These are phyloP conservation scores for Tolypocladium endophyticum DNA, from an alignment of 2,329 filamentous ascomycete genomes.

Conservation along the genomic window DNA sequence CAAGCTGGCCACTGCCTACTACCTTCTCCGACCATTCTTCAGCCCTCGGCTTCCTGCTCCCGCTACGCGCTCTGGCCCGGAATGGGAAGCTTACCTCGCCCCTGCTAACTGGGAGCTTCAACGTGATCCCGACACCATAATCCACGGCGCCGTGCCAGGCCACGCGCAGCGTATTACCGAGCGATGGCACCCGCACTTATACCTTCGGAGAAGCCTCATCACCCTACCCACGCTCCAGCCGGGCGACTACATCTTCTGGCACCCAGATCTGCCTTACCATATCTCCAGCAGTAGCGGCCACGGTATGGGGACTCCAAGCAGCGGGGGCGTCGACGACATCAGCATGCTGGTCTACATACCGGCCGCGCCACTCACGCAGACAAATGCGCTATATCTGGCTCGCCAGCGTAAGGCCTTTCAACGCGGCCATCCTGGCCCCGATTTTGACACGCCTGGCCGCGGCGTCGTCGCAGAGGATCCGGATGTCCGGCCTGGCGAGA, in stretches of 20 bases:
- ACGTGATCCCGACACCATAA: slow-evolving; percentile 40
- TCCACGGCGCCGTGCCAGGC: slow-evolving; percentile 47
- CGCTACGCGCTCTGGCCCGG: slow-evolving; percentile 23
- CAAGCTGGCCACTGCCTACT: slow-evolving; percentile 64
- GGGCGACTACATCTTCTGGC: slow-evolving; percentile 50
- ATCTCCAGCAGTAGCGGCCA: slow-evolving; percentile 30
- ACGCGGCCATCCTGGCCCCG: slow-evolving; percentile 41
- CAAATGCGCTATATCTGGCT: slow-evolving; percentile 45
- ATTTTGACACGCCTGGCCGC: slow-evolving; percentile 44
- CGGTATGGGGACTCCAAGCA: slow-evolving; percentile 1
- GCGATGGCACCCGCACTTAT: slow-evolving; percentile 46
- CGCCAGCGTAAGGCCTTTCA: slow-evolving; percentile 47
- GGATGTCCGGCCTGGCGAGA: slow-evolving; percentile 35
- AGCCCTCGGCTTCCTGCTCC: slow-evolving; percentile 32
- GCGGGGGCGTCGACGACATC: slow-evolving; percentile 17
- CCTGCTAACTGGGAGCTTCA: slow-evolving; percentile 34
- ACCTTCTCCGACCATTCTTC: slow-evolving; percentile 53
- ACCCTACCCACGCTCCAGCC: slow-evolving; percentile 43
- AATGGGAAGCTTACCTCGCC: slow-evolving; percentile 42
- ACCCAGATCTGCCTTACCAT: slow-evolving; percentile 46
- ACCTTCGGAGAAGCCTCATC: slow-evolving; percentile 41
- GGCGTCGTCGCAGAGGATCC: slow-evolving; percentile 38
- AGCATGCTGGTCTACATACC: slow-evolving; percentile 46
- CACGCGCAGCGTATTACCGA: slow-evolving; percentile 48
- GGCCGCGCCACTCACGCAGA: slow-evolving; percentile 45